These are phyloP conservation scores for Beauveria sp. DNA, from an alignment of 2,329 filamentous ascomycete species.

Conservation along the genomic window DNA sequence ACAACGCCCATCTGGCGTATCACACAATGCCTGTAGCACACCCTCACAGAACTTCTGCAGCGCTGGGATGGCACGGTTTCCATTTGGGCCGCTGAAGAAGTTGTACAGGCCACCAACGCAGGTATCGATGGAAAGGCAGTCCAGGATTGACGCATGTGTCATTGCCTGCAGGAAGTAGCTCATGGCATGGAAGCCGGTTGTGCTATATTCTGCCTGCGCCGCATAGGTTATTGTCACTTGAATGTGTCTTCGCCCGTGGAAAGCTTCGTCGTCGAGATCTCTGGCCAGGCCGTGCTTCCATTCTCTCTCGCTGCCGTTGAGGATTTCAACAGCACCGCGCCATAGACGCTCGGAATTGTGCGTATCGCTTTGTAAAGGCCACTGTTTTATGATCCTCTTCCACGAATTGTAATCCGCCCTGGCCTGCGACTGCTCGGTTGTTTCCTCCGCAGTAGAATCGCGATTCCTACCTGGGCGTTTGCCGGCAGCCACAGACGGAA, in stretches of 20 bases:
- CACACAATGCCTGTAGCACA: not conserved
- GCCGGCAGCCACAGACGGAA: not conserved
- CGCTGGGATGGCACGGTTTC: not conserved
- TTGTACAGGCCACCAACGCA: conserved; percentile 6
- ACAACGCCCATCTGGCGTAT: not conserved
- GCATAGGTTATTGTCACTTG: not conserved
- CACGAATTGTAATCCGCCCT: conserved; percentile 1
- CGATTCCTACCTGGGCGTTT: not conserved
- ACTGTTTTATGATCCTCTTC: not conserved
- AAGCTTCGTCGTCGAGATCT: conserved; percentile 1
- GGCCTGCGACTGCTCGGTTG: not conserved
- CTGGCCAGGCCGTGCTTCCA: not conserved
- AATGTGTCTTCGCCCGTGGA: not conserved
- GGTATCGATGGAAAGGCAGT: conserved; percentile 7
- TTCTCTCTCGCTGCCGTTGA: not conserved
- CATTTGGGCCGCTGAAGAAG: conserved; percentile 6
- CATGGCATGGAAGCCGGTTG: not conserved
- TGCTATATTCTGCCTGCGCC: not conserved
- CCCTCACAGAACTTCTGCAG: not conserved
- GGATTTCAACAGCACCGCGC: not conserved
- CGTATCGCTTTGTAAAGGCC: not conserved
- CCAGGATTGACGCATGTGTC: conserved; percentile 4
- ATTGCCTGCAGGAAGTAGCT: not conserved
- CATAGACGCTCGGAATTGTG: not conserved
- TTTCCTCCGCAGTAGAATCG: not conserved